Evolutionary conservation across 768 basidiomycete genomes (phyloP).

Genomic region (Mycena latifolia): DNA sequence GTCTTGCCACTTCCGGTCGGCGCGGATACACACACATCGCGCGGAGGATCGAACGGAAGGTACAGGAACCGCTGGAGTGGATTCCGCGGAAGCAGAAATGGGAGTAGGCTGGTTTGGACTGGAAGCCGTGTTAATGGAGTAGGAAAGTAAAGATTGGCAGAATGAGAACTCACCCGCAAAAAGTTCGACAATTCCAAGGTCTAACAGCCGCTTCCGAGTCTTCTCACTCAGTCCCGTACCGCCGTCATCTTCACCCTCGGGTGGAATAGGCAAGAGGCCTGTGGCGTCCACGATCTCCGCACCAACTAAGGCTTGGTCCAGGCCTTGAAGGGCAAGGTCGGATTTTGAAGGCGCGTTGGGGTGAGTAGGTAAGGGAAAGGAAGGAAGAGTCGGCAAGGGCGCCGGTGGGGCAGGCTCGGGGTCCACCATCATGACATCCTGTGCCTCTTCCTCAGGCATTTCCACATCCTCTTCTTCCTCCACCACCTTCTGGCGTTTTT

Average conservation of each 20-base stretch:
- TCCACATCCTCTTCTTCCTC: slow-evolving; percentile 39
- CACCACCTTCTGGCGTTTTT: slow-evolving; percentile 58
- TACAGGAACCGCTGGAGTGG: slow-evolving; percentile 64
- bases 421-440: slow-evolving; percentile 39
- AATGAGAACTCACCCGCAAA: slow-evolving; percentile 77
- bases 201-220: slow-evolving; percentile 72
- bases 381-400: slow-evolving; percentile 61
- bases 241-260: slow-evolving; percentile 52
- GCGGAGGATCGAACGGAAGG: slow-evolving; percentile 71
- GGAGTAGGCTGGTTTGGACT: slow-evolving; percentile 94
- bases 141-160: not conserved
- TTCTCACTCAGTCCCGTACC: slow-evolving; percentile 67
- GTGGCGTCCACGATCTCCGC: slow-evolving; percentile 78
- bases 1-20: slow-evolving; percentile 99
- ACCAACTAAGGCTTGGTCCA: slow-evolving; percentile 78
- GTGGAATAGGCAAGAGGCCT: slow-evolving; percentile 57
- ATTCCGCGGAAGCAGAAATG: slow-evolving; percentile 74
- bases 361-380: slow-evolving; percentile 75
- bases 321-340: slow-evolving; percentile 80
- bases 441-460: slow-evolving; percentile 35
- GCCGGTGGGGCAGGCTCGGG: slow-evolving; percentile 36
- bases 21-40: slow-evolving; percentile 94
- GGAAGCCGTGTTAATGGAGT: slow-evolving; percentile 15
- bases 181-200: slow-evolving; percentile 86
- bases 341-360: slow-evolving; percentile 80